Evolutionary conservation across 768 basidiomycete genomes (phyloP).

Genomic region (Solioccasus polychromus): DNA sequence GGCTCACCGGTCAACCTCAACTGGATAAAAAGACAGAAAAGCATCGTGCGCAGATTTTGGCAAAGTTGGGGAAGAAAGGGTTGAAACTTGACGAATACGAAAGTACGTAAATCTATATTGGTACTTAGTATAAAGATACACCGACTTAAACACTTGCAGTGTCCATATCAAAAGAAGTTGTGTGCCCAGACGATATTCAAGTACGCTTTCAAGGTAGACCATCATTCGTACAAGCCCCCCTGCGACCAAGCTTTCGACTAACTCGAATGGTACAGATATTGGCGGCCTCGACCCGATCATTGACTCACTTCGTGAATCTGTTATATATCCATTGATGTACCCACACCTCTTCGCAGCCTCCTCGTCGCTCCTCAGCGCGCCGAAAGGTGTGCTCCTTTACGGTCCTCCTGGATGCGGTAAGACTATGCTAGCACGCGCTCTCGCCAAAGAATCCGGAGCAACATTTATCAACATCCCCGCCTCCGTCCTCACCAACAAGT

Average conservation of each 20-base stretch:
- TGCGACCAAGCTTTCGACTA: neutral
- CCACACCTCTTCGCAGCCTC: slow-evolving; percentile 83
- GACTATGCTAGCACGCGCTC: slow-evolving; percentile 98
- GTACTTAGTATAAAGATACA: too few species aligned
- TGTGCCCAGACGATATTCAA: slow-evolving; percentile 86
- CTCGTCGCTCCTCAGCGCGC: slow-evolving; percentile 81
- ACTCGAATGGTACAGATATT: slow-evolving; percentile 52
- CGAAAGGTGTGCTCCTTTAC: slow-evolving; percentile 93
- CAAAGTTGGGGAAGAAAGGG: slow-evolving; percentile 65
- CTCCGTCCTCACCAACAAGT: slow-evolving; percentile 72
- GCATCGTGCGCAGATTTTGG: slow-evolving; percentile 68
- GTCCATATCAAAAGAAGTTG: slow-evolving; percentile 88
- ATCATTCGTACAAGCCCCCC: neutral
- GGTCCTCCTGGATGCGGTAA: slow-evolving; percentile 99
- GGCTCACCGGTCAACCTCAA: slow-evolving; percentile 55
- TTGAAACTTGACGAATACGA: slow-evolving; percentile 91
- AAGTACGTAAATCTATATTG: slow-evolving; percentile 45
- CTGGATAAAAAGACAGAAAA: slow-evolving; percentile 60
- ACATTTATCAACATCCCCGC: slow-evolving; percentile 91
- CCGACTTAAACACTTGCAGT: slow-evolving; percentile 37
- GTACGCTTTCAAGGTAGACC: slow-evolving; percentile 67
- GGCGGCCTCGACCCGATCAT: slow-evolving; percentile 93
- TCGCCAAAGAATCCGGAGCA: slow-evolving; percentile 95
- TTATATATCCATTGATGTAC: slow-evolving; percentile 92
- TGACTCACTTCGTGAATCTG: slow-evolving; percentile 85